Base-by-base conservation (phyloP, 306 rosid genomes). In the Dalbergia cochinchinensis region DNA sequence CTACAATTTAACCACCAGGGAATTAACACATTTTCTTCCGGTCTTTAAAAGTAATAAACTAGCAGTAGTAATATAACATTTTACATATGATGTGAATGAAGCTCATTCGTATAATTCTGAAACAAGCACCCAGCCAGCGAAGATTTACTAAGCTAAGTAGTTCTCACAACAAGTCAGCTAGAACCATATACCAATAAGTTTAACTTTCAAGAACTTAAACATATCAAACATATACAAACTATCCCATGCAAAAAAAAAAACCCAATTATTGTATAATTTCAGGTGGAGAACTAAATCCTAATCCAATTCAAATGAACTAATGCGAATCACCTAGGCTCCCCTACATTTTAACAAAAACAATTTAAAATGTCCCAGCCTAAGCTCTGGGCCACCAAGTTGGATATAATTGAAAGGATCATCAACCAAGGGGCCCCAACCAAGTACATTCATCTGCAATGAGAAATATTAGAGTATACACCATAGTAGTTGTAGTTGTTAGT, bases 91-190 rank as follows among this genome's bases (percentile, higher is more conserved):
- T 58, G 47, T n/a, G 44, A 57, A 51, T 42, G 35, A 82, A 76
- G 62, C 45, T 18, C 62, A 31, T 61, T 16, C 44, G 71, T 71
- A 20, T 34, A 55, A 78, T 13, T 71, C 33, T 14, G 15, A 67
- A 60, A 61, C 77, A 74, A 67, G 63, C 44, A 53, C 64, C 26
- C 61, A 67, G 66, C 50, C 42, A 59, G 44, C 33, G 62, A 61
- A 61, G 67, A 76, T 64, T 33, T 39, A 14, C 64, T 74, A 31
- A 68, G 59, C 66, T 42, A 47, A 48, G 70, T 68, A 67, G 70
- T 59, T 70, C 76, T 67, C 70, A 58, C 45, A 67, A 79, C 33
- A 59, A 55, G 58, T 68, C 78, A 61, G 61, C 81, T 68, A 83
- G 78, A 83, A 79, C 53, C 57, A 67, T 45, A 78, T 8, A 68